These are phyloP conservation scores for Cylindrotheca closterium DNA, from an alignment of 108 stramenopile species.

Conservation along the genomic window DNA sequence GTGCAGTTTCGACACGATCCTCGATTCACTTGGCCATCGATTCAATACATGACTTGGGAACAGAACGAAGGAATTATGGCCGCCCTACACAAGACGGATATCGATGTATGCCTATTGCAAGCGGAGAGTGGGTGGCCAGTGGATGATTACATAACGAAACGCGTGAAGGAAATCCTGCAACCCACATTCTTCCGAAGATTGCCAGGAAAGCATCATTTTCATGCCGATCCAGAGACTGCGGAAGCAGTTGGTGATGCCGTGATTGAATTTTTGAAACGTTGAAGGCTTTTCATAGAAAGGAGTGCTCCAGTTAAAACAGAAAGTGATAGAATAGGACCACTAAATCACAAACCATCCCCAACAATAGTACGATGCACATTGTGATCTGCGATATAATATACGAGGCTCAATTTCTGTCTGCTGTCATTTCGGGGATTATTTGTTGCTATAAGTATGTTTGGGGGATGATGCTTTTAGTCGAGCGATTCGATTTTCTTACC, in stretches of 20 bases:
- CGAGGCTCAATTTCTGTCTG: too few relatives aligned
- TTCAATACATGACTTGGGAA: conserved; percentile 65
- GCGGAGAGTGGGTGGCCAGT: conserved; percentile 81
- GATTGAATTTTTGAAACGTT: conserved; percentile 12
- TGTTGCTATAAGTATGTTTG: too few relatives aligned
- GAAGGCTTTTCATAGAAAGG: too few relatives aligned
- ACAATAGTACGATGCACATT: too few relatives aligned
- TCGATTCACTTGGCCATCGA: conserved; percentile 71
- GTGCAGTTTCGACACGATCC: conserved; percentile 74
- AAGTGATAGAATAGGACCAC: too few relatives aligned
- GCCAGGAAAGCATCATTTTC: conserved; percentile 80
- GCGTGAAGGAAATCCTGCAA: conserved; percentile 33
- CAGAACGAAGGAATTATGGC: conserved; percentile 58
- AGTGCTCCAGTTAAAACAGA: too few relatives aligned
- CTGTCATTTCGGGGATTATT: too few relatives aligned
- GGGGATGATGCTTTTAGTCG: too few relatives aligned
- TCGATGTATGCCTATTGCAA: conserved; percentile 50
- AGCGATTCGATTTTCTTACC: too few relatives aligned
- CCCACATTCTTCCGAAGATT: conserved; percentile 37
- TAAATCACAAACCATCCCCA: too few relatives aligned
- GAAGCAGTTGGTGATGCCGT: conserved; percentile 36
- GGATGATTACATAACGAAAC: conserved; percentile 23
- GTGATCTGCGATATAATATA: too few relatives aligned
- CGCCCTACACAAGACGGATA: conserved; percentile 29
- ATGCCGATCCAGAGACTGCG: conserved; percentile 75